Evolutionary conservation across 2,329 filamentous ascomycete species (phyloP).

Genomic region (Xylaria sp.): DNA sequence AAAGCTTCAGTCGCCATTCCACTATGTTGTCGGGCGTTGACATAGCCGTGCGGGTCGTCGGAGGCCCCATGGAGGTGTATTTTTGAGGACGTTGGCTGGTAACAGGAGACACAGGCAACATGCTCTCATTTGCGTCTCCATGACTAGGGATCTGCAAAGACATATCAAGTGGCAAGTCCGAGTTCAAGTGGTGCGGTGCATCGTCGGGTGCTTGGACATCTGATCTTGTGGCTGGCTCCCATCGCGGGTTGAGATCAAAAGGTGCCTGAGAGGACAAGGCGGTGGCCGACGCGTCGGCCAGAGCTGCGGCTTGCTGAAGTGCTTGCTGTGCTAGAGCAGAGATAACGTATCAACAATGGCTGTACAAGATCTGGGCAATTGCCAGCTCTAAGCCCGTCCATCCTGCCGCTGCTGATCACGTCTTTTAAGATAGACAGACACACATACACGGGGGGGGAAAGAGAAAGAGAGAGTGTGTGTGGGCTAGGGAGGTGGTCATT

Average conservation of each 20-base stretch:
- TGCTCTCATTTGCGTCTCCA: not conserved
- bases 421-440: too few species aligned
- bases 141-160: not conserved
- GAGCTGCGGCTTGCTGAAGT: not conserved
- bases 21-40: conserved; percentile 1
- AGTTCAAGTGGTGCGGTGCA: not conserved
- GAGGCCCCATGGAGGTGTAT: not conserved
- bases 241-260: not conserved
- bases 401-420: too few species aligned
- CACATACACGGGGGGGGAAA: too few species aligned
- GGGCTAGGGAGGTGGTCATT: too few species aligned
- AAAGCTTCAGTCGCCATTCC: conserved; percentile 5
- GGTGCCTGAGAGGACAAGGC: not conserved
- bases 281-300: not conserved
- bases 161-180: not conserved
- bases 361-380: too few species aligned
- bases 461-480: too few species aligned
- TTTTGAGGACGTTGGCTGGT: not conserved
- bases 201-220: not conserved
- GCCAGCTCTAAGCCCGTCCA: too few species aligned
- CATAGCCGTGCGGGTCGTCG: not conserved
- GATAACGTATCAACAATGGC: not conserved
- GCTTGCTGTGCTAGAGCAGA: not conserved
- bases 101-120: not conserved
- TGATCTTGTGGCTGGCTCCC: not conserved